Percentiles rank a stretch among this genome's conserved stretches.
Conservation (phyloP, 2,329 filamentous ascomycete species). For the Trichoderma sp. region DNA sequence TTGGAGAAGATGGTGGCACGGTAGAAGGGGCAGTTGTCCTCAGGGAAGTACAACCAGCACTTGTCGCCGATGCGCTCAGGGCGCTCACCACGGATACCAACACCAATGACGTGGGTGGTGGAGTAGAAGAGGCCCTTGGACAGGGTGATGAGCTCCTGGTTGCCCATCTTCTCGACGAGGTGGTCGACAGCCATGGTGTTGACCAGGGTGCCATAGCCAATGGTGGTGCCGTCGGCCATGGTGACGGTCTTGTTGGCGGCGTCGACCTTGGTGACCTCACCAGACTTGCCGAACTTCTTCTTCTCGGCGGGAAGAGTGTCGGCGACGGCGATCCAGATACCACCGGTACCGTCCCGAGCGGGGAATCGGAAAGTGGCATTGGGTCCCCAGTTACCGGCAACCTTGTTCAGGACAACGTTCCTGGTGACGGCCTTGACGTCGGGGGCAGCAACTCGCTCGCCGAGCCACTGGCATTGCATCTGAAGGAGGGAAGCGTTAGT, state of each 20-base stretch:
- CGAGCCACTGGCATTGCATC: slow-evolving; percentile 99
- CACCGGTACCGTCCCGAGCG: slow-evolving; percentile 90
- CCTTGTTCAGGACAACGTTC: slow-evolving; percentile 96
- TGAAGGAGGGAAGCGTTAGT: slow-evolving; percentile 43
- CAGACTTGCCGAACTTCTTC: slow-evolving; percentile 84
- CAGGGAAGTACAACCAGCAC: slow-evolving; percentile 99
- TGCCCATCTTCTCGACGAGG: slow-evolving; percentile 83
- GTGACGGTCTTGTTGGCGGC: slow-evolving; percentile 81
- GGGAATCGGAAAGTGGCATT: slow-evolving; percentile 99
- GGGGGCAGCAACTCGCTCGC: slow-evolving; percentile 95
- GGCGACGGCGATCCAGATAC: slow-evolving; percentile 98
- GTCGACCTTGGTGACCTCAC: slow-evolving; percentile 84
- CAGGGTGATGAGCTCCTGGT: slow-evolving; percentile 79
- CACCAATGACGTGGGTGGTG: slow-evolving; percentile 94
- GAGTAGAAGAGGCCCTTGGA: slow-evolving; percentile 96
- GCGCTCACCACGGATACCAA: slow-evolving; percentile 87
- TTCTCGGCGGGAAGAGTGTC: slow-evolving; percentile 92
- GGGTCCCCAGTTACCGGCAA: slow-evolving; percentile 95
- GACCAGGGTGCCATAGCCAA: slow-evolving; percentile 90
- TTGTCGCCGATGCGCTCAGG: slow-evolving; percentile 98
- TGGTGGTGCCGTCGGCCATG: slow-evolving; percentile 80
- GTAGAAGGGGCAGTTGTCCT: slow-evolving; percentile 99
- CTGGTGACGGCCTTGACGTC: slow-evolving; percentile 91
- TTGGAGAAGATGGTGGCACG: slow-evolving; percentile 99
- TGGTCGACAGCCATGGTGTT: slow-evolving; percentile 96